Percentiles rank a stretch among this genome's conserved stretches.
These are phyloP conservation scores for Monosporascus sp. DNA, from an alignment of 2,329 filamentous ascomycete species.

Conservation along the genomic window DNA sequence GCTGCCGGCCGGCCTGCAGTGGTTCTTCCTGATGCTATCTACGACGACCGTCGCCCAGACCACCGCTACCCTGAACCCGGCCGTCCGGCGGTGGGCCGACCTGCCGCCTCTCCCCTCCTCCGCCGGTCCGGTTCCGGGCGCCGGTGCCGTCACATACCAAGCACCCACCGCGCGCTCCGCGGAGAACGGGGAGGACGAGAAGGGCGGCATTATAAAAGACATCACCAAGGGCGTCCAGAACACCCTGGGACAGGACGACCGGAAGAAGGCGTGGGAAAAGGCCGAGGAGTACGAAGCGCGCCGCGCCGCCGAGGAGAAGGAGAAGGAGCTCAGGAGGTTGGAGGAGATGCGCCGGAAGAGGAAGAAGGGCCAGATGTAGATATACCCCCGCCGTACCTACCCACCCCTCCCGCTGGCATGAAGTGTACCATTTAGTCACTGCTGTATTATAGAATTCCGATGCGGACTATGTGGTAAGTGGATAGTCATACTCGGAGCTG, in stretches of 20 bases:
- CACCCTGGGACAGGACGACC: constrained; percentile 18
- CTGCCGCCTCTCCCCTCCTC: constrained; percentile 30
- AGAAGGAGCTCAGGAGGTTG: constrained; percentile 30
- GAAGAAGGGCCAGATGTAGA: background rate
- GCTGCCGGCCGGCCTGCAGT: constrained; percentile 43
- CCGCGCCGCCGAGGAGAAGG: constrained; percentile 27
- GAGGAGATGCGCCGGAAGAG: constrained; percentile 15
- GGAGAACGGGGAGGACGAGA: no score
- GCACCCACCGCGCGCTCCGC: constrained; percentile 18
- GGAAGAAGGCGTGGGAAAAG: constrained; percentile 17
- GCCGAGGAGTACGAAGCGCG: constrained; percentile 23
- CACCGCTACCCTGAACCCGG: constrained; percentile 31
- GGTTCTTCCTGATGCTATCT: constrained; percentile 40
- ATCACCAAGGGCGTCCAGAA: constrained; percentile 23
- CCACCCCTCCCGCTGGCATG: no score
- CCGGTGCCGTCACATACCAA: constrained; percentile 24
- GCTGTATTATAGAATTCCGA: background rate
- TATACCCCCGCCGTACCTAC: no score
- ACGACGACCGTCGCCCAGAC: constrained; percentile 29
- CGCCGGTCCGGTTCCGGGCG: background rate
- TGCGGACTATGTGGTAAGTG: background rate
- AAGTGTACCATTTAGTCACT: background rate
- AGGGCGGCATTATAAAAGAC: constrained; percentile 3
- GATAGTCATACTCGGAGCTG: no score
- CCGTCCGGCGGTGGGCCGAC: constrained; percentile 32